These are phyloP conservation scores for Emericellopsis atlantica DNA, from an alignment of 2,329 filamentous ascomycete genomes.

Conservation along the genomic window DNA sequence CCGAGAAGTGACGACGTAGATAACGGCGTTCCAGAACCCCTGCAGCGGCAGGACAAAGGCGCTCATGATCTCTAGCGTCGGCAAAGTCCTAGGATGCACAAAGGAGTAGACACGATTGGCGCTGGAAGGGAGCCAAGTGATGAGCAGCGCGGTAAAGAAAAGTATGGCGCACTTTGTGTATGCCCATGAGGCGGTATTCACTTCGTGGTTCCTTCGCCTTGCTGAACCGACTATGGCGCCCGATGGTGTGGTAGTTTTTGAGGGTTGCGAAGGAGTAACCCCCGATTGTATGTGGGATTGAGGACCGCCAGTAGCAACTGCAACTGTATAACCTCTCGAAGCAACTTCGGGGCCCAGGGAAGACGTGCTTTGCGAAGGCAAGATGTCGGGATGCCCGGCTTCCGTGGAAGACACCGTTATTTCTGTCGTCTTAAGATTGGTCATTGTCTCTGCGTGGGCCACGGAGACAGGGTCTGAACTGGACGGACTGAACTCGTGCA, in stretches of 20 bases:
- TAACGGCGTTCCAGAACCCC: slow-evolving; percentile 73
- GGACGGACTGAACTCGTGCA: slow-evolving; percentile 24
- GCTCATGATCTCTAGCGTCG: slow-evolving; percentile 55
- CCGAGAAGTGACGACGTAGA: slow-evolving; percentile 62
- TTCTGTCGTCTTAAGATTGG: slow-evolving; percentile 1
- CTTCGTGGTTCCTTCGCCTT: neutral
- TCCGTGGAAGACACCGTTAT: neutral
- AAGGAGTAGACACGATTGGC: slow-evolving; percentile 66
- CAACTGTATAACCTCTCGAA: neutral
- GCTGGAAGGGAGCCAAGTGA: slow-evolving; percentile 68
- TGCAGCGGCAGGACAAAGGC: slow-evolving; percentile 69
- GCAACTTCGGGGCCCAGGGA: neutral
- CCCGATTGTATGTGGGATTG: neutral
- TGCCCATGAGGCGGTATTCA: slow-evolving; percentile 46
- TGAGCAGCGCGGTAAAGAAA: slow-evolving; percentile 58
- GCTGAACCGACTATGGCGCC: neutral
- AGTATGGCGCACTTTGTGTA: slow-evolving; percentile 60
- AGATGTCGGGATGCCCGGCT: neutral
- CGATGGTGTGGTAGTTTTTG: neutral
- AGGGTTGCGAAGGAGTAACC: neutral
- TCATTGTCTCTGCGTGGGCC: neutral
- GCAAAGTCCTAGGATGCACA: slow-evolving; percentile 37
- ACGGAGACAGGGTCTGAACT: neutral
- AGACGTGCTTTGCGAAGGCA: neutral
- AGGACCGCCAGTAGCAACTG: neutral